A percentile compares a stretch with the other conserved stretches of the same genome.
Evolutionary conservation across 2,329 filamentous ascomycete species (phyloP).

Genomic region (Ceratocystis albifundus): DNA sequence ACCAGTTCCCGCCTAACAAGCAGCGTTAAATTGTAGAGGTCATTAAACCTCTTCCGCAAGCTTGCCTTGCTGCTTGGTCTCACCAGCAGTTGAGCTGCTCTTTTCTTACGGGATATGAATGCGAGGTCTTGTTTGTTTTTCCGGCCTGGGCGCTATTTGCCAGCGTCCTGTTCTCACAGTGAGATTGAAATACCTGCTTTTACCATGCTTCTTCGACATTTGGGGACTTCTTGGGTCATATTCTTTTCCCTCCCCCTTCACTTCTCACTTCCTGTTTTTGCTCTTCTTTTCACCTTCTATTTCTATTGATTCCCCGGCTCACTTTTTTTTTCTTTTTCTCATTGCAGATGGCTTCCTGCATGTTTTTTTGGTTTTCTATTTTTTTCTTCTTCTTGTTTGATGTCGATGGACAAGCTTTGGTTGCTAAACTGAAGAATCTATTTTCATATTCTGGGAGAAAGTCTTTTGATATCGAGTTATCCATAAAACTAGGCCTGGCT

Average conservation of each 20-base stretch:
- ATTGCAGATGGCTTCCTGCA: conserved; percentile 1
- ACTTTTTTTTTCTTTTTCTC: not conserved
- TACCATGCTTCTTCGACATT: not conserved
- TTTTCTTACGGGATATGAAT: not conserved
- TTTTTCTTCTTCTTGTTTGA: conserved; percentile 6
- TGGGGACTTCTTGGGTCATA: not conserved
- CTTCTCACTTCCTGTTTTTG: conserved; percentile 5
- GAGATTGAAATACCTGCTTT: not conserved
- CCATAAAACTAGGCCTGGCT: not conserved
- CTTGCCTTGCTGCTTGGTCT: no score
- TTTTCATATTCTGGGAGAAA: not conserved
- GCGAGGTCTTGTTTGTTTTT: not conserved
- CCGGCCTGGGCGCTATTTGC: not conserved
- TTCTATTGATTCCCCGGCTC: conserved; percentile 14
- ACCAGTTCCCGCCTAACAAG: conserved; percentile 21
- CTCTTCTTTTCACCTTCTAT: not conserved
- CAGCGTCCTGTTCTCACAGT: not conserved
- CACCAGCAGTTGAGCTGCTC: not conserved
- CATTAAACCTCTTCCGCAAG: not conserved
- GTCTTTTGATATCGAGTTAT: conserved; percentile 6
- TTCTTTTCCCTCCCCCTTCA: not conserved
- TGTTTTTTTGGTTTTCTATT: conserved; percentile 8
- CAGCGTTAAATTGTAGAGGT: conserved; percentile 14
- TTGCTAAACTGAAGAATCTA: not conserved
- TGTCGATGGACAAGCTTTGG: conserved; percentile 6